Percentiles rank a stretch among this genome's conserved stretches.
These are phyloP conservation scores for Suhomyces anneliseae DNA, from an alignment of 1,139 yeast genomes.

Conservation along the genomic window DNA sequence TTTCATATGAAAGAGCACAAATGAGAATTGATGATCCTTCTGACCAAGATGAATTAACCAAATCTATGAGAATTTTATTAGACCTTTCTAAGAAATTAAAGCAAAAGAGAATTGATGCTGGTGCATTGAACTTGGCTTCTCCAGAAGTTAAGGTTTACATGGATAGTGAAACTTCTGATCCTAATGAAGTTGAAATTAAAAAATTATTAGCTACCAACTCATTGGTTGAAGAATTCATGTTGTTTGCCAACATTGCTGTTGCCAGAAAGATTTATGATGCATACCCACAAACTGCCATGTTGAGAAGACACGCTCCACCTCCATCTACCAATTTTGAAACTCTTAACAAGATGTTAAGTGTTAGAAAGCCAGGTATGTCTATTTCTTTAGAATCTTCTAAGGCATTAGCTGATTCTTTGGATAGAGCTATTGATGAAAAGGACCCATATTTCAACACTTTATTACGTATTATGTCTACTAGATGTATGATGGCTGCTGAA, in stretches of 20 bases:
- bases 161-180: conserved; percentile 97
- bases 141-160: conserved; percentile 98
- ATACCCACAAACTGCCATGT: conserved; percentile 97
- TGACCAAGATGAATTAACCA: conserved; percentile 79
- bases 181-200: conserved; percentile 92
- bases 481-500: conserved; percentile 99
- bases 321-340: conserved; percentile 91
- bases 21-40: conserved; percentile 79
- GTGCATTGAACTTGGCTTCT: conserved; percentile 94
- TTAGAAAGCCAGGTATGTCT: conserved; percentile 71
- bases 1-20: conserved; percentile 93
- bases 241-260: conserved; percentile 93
- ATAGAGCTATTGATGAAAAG: conserved; percentile 73
- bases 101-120: conserved; percentile 85
- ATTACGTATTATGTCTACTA: conserved; percentile 93
- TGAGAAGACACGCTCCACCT: conserved; percentile 95
- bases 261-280: conserved; percentile 90
- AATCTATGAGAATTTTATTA: conserved; percentile 84
- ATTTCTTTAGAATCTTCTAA: conserved; percentile 84
- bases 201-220: conserved; percentile 88
- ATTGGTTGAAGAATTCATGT: conserved; percentile 96
- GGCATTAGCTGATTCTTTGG: conserved; percentile 91
- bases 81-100: conserved; percentile 78
- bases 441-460: conserved; percentile 94
- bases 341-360: conserved; percentile 83